Conservation (phyloP, 345 rosid genomes). For the Orychophragmus violaceus region DNA sequence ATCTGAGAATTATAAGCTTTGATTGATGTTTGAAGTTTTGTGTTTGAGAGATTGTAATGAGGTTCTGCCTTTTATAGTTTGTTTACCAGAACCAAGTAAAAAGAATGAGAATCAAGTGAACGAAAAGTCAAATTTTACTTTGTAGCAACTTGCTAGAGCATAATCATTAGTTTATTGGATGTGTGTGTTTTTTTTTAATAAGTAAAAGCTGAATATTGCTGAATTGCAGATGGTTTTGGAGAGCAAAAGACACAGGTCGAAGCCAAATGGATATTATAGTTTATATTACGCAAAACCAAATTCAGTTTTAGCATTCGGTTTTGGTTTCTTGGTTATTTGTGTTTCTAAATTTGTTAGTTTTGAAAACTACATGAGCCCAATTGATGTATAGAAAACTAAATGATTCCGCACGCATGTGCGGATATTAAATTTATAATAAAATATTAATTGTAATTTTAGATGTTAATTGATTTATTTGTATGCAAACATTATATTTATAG, state of each 20-base stretch:
- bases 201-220: neutral
- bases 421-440: no score
- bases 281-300: neutral
- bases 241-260: neutral
- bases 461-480: no score
- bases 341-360: neutral
- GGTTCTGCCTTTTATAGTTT: slow-evolving; percentile 13
- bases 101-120: neutral
- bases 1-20: neutral
- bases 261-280: neutral
- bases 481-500: no score
- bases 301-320: neutral
- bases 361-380: neutral
- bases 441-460: no score
- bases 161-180: neutral
- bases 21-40: slow-evolving; percentile 14
- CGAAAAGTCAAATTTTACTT: slow-evolving; percentile 10
- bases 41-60: neutral
- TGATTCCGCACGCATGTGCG: no score
- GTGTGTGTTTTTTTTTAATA: neutral
- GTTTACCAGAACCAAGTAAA: neutral
- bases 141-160: slow-evolving; percentile 1
- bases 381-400: neutral
- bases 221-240: slow-evolving; percentile 14
- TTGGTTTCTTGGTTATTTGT: neutral